phyloP scores from a whole-genome alignment of 2,329 filamentous ascomycete genomes.

The Paecilomyces formosus region DNA sequence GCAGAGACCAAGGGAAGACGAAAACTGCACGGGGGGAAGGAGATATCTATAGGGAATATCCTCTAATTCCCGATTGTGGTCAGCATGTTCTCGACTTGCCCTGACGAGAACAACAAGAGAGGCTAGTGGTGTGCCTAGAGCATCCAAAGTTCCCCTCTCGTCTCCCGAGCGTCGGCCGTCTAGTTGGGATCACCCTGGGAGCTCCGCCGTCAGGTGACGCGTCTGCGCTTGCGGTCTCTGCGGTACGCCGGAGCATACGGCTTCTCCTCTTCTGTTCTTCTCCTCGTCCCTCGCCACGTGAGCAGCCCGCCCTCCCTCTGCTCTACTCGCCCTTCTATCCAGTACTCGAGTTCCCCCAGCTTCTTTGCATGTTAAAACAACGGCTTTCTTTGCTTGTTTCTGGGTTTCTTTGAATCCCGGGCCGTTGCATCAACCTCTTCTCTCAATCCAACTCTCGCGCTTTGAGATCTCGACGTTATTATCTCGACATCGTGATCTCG shows the following conservation, averaged over 20 bases:
- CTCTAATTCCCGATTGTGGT: not conserved
- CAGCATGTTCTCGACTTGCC: not conserved
- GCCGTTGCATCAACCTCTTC: conserved; percentile 8
- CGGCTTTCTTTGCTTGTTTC: not conserved
- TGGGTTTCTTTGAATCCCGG: not conserved
- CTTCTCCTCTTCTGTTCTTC: conserved; percentile 13
- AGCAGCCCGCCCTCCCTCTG: conserved; percentile 27
- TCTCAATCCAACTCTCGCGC: conserved; percentile 4
- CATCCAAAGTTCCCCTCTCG: not conserved
- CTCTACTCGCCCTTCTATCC: conserved; percentile 19
- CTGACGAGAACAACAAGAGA: not conserved
- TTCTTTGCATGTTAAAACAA: not conserved
- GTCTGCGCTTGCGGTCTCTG: conserved; percentile 18
- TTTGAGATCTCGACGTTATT: conserved; percentile 4
- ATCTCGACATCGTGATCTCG: conserved; percentile 20
- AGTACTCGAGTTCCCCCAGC: conserved; percentile 1
- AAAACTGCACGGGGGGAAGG: not conserved
- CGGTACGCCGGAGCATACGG: conserved; percentile 9
- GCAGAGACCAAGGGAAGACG: not conserved
- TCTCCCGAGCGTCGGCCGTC: not conserved
- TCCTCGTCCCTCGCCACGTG: conserved; percentile 30
- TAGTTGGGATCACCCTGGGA: conserved; percentile 1
- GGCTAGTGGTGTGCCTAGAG: not conserved
- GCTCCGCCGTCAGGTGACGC: conserved; percentile 23
- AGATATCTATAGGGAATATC: not conserved